A percentile compares a stretch with the other conserved stretches of the same genome.
Evolutionary conservation across 2,329 filamentous ascomycete species (phyloP).

Genomic region (Mariannaea sp.): DNA sequence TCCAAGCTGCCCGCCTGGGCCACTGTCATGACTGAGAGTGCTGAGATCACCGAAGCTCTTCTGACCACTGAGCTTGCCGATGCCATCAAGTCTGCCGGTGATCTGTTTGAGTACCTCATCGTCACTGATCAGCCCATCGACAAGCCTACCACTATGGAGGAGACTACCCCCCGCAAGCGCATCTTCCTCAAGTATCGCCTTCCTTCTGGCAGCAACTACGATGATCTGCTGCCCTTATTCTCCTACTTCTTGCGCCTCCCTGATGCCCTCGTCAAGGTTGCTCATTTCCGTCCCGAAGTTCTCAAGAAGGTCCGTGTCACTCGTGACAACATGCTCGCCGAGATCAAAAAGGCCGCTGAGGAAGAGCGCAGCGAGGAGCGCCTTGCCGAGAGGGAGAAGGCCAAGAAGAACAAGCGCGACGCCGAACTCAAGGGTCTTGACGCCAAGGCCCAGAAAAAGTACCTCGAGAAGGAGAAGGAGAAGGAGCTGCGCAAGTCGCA

Average conservation of each 20-base stretch:
- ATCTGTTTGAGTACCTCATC: conserved; percentile 81
- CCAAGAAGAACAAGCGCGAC: conserved; percentile 90
- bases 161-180: conserved; percentile 84
- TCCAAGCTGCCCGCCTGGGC: conserved; percentile 86
- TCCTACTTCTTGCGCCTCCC: conserved; percentile 81
- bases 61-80: conserved; percentile 86
- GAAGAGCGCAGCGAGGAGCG: conserved; percentile 82
- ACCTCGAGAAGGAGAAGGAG: conserved; percentile 78
- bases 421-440: conserved; percentile 76
- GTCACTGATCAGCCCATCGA: conserved; percentile 88
- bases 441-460: conserved; percentile 85
- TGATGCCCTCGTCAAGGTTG: conserved; percentile 75
- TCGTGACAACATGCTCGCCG: conserved; percentile 79
- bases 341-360: conserved; percentile 79
- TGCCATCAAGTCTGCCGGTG: conserved; percentile 77
- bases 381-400: conserved; percentile 69
- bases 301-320: conserved; percentile 79
- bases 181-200: conserved; percentile 78
- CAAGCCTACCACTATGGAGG: conserved; percentile 82
- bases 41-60: conserved; percentile 87
- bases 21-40: conserved; percentile 95
- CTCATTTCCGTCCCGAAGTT: conserved; percentile 90
- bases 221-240: conserved; percentile 74
- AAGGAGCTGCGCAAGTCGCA: conserved; percentile 66
- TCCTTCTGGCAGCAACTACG: conserved; percentile 66